Evolutionary conservation across 352 stramenopile genomes (phyloP).

Genomic region (Globisporangium paddicum): DNA sequence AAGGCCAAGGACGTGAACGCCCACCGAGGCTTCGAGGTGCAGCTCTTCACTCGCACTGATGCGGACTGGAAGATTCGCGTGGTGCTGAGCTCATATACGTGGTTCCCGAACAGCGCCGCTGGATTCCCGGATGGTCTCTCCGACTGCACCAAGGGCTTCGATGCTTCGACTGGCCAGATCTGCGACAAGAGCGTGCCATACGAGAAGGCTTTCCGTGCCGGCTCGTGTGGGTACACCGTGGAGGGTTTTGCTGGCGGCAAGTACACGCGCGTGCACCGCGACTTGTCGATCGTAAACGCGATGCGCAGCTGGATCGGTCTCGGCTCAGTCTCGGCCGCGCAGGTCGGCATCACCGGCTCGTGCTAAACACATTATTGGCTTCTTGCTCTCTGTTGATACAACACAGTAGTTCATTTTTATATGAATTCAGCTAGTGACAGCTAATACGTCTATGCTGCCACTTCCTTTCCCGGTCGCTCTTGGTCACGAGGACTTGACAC

Average conservation of each 20-base stretch:
- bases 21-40: conserved; percentile 55
- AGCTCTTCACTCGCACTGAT: conserved; percentile 48
- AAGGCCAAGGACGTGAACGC: conserved; percentile 40
- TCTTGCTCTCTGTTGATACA: not conserved
- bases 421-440: not conserved
- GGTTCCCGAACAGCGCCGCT: conserved; percentile 33
- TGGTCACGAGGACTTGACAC: not conserved
- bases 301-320: conserved; percentile 58
- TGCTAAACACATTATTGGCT: conserved; percentile 16
- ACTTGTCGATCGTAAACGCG: conserved; percentile 55
- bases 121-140: conserved; percentile 56
- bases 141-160: conserved; percentile 32
- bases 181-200: conserved; percentile 37
- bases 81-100: conserved; percentile 67
- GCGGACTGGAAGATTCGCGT: conserved; percentile 68
- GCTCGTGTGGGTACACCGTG: conserved; percentile 59
- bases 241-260: conserved; percentile 42
- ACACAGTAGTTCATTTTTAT: not conserved
- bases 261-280: conserved; percentile 66
- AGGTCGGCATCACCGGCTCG: conserved; percentile 36
- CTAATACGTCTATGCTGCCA: too few species aligned
- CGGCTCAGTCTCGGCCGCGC: conserved; percentile 19
- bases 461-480: too few species aligned
- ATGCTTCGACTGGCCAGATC: conserved; percentile 22
- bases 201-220: conserved; percentile 41